Evolutionary conservation across 1,139 yeast species (phyloP), one percentile per base, ranked within the genome.

Genomic region (Debaryomyces psychrophilus): DNA sequence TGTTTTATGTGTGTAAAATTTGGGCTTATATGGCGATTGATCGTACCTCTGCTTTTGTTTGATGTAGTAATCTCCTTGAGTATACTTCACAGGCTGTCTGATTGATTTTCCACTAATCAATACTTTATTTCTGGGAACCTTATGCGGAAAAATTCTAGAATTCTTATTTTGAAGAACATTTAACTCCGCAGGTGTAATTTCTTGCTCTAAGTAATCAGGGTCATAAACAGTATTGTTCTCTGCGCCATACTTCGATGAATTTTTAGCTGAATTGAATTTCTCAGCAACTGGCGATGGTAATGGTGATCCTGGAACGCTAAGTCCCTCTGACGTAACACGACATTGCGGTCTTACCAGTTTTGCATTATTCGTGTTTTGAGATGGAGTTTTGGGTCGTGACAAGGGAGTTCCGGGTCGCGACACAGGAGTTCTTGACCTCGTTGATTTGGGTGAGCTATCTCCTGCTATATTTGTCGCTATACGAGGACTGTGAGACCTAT

Each of bases 1-100:
- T 1, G 78, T 73, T 46, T 68, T 69, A 49, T 73, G 78, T 1
- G 77, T 68, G 55, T 73, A 74, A 48, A 65, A 49, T 39, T 64
- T 68, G 3, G 77, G 76, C 50, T 71, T 71, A 41, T 53, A 59
- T 11, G 57, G 60, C 0, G 77, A 70, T 15, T 60, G 64, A 42
- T 73, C 77, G 44, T 60, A 65, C 15, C 64, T 51, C 41, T 64
- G 60, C 54, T 73, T 67, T 48, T 73, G 77, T 34, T 67, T 62
- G 39, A 71, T 67, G 49, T 74, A 74, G 51, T 70, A 73, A 25
- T 71, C 74, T 42, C 61, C 59, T 22, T 53, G 54, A 5, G 49
- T 6, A 29, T 29, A 29, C 33, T 29, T 15, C n/a, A 29, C 45
- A 34, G 29, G 14, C 9, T 33, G 35, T 22, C 26, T 28, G 9